Percentiles rank a stretch among this genome's conserved stretches.
Conservation (phyloP, 805 yeast species). For the Cyberlindnera misumaiensis region DNA sequence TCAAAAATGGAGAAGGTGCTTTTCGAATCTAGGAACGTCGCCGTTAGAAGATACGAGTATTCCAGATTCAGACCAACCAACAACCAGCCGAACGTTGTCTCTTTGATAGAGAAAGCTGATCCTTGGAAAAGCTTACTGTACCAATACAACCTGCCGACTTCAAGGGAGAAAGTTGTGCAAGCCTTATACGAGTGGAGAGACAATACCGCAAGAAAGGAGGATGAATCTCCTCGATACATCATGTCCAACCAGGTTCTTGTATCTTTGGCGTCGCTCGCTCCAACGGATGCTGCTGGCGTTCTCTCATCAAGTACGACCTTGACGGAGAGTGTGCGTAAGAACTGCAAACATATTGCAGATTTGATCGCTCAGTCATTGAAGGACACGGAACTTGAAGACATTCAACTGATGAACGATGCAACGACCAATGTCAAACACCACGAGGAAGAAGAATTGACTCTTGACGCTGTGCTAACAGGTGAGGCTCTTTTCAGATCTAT, state of each 20-base stretch:
- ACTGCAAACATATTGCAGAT: constrained; percentile 52
- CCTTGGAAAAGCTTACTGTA: constrained; percentile 62
- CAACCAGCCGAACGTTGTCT: constrained; percentile 30
- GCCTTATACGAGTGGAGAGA: constrained; percentile 83
- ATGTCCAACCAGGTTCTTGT: constrained; percentile 78
- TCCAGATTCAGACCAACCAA: constrained; percentile 49
- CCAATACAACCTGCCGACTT: constrained; percentile 56
- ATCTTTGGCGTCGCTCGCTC: constrained; percentile 49
- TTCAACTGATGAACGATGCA: constrained; percentile 29
- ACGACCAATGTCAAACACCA: background rate
- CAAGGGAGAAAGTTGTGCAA: constrained; percentile 49
- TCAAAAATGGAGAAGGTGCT: constrained; percentile 56
- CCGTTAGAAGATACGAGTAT: constrained; percentile 76
- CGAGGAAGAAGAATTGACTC: constrained; percentile 3
- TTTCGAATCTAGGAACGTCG: constrained; percentile 70
- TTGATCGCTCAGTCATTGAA: constrained; percentile 35
- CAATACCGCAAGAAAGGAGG: constrained; percentile 58
- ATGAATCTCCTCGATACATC: constrained; percentile 77
- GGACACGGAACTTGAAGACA: constrained; percentile 28
- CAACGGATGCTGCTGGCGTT: constrained; percentile 53
- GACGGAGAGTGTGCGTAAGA: constrained; percentile 50
- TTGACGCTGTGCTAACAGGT: constrained; percentile 9
- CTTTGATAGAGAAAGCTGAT: constrained; percentile 47
- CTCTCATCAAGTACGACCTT: constrained; percentile 38
- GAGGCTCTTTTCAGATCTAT: constrained; percentile 5